These are phyloP conservation scores for Stipa capillata DNA, from an alignment of 176 grass and related monocot species.

Conservation along the genomic window DNA sequence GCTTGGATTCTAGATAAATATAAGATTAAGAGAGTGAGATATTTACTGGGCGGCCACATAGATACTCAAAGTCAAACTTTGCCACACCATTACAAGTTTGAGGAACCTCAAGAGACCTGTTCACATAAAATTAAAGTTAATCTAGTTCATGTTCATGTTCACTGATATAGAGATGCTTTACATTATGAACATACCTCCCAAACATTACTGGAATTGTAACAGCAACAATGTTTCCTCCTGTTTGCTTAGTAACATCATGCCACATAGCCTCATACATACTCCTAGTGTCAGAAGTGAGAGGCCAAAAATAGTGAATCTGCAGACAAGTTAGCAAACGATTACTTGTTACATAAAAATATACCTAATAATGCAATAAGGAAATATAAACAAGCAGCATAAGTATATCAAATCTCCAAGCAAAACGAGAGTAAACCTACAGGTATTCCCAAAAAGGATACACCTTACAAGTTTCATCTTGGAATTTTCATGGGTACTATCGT, in stretches of 20 bases:
- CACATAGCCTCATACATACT: constrained; percentile 64
- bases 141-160: constrained; percentile 2
- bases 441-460: background rate
- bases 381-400: background rate
- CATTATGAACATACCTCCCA: constrained; percentile 52
- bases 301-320: constrained; percentile 84
- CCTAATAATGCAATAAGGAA: background rate
- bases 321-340: background rate
- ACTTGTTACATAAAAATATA: background rate
- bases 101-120: constrained; percentile 87
- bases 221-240: constrained; percentile 33
- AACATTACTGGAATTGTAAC: constrained; percentile 87
- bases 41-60: constrained; percentile 90
- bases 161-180: constrained; percentile 3
- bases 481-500: background rate
- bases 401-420: background rate
- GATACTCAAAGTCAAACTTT: constrained; percentile 84
- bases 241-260: constrained; percentile 38
- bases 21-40: constrained; percentile 17
- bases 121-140: constrained; percentile 13
- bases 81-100: constrained; percentile 81
- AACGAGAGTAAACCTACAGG: background rate
- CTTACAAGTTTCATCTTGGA: background rate
- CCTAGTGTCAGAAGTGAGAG: constrained; percentile 39
- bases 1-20: background rate